These are phyloP conservation scores for Ganoderma sp. DNA, from an alignment of 1,284 basidiomycete genomes.

Conservation along the genomic window DNA sequence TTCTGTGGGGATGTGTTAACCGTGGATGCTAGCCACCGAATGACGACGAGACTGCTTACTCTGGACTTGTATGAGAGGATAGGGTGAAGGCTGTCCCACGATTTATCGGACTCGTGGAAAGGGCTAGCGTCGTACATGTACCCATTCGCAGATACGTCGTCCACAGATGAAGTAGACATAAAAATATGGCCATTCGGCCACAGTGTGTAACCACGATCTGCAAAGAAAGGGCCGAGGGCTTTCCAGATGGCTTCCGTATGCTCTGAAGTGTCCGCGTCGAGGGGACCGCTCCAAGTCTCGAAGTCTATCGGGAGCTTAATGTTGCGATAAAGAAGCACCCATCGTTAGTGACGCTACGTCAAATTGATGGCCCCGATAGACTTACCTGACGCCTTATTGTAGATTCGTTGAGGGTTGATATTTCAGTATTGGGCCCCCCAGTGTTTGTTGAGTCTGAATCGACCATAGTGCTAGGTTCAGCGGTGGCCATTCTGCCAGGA, in stretches of 20 bases:
- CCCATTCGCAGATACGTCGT: background rate
- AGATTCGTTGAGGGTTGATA: too few species aligned
- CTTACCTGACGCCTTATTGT: too few species aligned
- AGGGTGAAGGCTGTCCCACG: background rate
- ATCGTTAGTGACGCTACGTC: too few species aligned
- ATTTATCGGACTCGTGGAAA: background rate
- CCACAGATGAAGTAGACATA: background rate
- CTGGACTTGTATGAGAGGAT: background rate
- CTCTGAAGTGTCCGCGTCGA: background rate
- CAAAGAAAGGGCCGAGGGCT: background rate
- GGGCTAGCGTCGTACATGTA: background rate
- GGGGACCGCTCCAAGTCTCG: background rate
- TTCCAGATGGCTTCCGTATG: background rate
- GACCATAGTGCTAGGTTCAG: too few species aligned
- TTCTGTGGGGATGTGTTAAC: conserved; percentile 2
- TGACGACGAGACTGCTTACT: background rate
- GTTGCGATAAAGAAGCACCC: background rate
- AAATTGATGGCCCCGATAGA: too few species aligned
- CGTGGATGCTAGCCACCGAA: too few species aligned
- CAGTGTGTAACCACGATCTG: conserved; percentile 1
- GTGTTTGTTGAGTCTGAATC: too few species aligned
- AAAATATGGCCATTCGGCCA: background rate
- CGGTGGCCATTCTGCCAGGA: too few species aligned
- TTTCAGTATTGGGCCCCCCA: too few species aligned
- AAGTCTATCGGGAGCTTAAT: background rate